Conservation (phyloP, 371 early-diverging fungal genomes). For the Smittium mucronatum region DNA sequence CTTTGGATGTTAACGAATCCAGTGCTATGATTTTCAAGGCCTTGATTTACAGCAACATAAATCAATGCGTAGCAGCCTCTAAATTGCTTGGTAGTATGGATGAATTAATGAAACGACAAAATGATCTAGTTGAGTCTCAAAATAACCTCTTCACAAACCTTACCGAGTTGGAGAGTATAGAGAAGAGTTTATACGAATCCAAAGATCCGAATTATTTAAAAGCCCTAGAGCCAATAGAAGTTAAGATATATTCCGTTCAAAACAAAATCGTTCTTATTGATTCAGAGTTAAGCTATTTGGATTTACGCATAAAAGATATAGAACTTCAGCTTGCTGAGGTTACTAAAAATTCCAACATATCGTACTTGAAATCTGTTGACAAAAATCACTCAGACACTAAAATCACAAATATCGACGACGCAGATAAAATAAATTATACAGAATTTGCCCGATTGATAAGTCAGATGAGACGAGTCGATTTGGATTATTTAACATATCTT, state of each 20-base stretch:
- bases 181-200: not conserved
- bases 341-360: constrained; percentile 31
- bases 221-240: not conserved
- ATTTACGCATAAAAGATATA: constrained; percentile 51
- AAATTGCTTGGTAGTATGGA: constrained; percentile 28
- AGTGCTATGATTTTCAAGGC: constrained; percentile 26
- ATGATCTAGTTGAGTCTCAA: constrained; percentile 16
- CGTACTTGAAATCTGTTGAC: constrained; percentile 14
- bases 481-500: constrained; percentile 51
- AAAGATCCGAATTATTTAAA: not conserved
- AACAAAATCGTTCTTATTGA: constrained; percentile 72
- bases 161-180: not conserved
- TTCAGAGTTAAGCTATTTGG: constrained; percentile 62
- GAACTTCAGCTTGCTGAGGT: constrained; percentile 57
- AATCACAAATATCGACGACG: constrained; percentile 28
- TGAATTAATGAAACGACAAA: constrained; percentile 30
- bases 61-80: constrained; percentile 26
- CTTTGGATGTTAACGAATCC: constrained; percentile 23
- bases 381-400: constrained; percentile 24
- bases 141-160: constrained; percentile 16
- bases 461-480: constrained; percentile 51
- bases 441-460: constrained; percentile 50
- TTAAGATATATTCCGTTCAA: constrained; percentile 24
- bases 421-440: constrained; percentile 36
- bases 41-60: constrained; percentile 24